phyloP scores from a whole-genome alignment of 805 yeast genomes.

The Lipomyces orientalis region DNA sequence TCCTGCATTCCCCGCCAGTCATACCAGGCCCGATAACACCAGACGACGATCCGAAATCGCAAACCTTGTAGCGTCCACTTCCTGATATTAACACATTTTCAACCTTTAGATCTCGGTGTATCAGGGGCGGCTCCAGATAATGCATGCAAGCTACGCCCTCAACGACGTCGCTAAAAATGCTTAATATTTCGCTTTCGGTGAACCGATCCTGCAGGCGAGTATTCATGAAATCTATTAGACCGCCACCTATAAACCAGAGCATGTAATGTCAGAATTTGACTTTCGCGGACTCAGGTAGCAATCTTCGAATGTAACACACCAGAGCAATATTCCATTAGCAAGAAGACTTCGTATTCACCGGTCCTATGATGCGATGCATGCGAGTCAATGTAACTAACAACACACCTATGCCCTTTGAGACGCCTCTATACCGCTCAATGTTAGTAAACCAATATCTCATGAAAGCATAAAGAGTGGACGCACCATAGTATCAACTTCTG shows the following conservation, averaged over 20 bases:
- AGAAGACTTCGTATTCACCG: conserved; percentile 78
- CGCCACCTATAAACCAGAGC: conserved; percentile 53
- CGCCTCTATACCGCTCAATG: conserved; percentile 53
- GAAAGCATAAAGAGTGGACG: background rate
- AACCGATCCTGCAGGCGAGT: conserved; percentile 78
- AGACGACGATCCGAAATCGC: conserved; percentile 90
- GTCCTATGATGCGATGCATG: conserved; percentile 78
- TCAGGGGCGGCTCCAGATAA: conserved; percentile 63
- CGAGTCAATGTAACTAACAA: conserved; percentile 91
- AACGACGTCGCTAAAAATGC: conserved; percentile 81
- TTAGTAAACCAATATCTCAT: background rate
- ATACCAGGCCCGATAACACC: conserved; percentile 71
- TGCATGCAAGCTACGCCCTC: conserved; percentile 88
- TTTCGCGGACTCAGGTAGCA: background rate
- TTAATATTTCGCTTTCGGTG: conserved; percentile 74
- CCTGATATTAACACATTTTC: conserved; percentile 81
- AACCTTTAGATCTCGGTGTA: conserved; percentile 92
- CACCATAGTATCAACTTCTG: conserved; percentile 95
- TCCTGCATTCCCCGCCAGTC: conserved; percentile 71
- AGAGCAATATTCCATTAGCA: conserved; percentile 92
- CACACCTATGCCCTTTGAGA: conserved; percentile 73
- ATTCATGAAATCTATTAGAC: conserved; percentile 88
- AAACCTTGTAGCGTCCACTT: conserved; percentile 77
- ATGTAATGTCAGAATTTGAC: background rate
- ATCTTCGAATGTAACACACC: conserved; percentile 48